Evolutionary conservation across 192 early-diverging fungal species (phyloP).

Genomic region (Ambispora gerdemannii): DNA sequence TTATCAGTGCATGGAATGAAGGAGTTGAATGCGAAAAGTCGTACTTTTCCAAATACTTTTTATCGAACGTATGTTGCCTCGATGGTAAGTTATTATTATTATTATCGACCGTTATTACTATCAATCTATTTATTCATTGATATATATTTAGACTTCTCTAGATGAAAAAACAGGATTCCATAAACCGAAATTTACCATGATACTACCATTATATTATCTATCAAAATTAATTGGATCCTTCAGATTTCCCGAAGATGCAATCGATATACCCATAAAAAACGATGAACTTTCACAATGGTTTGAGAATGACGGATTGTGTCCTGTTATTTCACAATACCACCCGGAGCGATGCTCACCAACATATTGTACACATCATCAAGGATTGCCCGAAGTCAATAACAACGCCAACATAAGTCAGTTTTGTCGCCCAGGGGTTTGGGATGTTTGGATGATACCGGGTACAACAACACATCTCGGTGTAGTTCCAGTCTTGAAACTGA

Average conservation of each 20-base stretch:
- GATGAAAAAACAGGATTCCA: constrained; percentile 15
- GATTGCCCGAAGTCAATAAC: constrained; percentile 4
- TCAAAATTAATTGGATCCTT: not conserved
- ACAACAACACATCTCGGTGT: constrained; percentile 12
- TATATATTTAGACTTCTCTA: not conserved
- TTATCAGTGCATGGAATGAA: constrained; percentile 25
- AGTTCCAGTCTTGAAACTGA: not conserved
- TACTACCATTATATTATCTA: constrained; percentile 12
- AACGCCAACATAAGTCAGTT: not conserved
- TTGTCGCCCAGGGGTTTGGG: constrained; percentile 14
- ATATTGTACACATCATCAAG: constrained; percentile 19
- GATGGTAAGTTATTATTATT: constrained; percentile 4
- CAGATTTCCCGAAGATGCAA: not conserved
- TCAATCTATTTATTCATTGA: not conserved
- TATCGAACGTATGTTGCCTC: constrained; percentile 22
- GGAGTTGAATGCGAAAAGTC: constrained; percentile 13
- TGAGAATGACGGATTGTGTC: constrained; percentile 25
- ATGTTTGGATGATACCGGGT: constrained; percentile 21
- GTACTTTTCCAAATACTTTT: constrained; percentile 17
- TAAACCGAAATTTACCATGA: constrained; percentile 5
- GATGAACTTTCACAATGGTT: constrained; percentile 17
- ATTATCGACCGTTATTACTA: not conserved
- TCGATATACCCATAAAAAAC: not conserved
- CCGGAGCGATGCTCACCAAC: not conserved
- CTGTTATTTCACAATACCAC: constrained; percentile 18